Conservation (phyloP, 2,329 filamentous ascomycete species). For the Calonectria pseudoreteaudii region DNA sequence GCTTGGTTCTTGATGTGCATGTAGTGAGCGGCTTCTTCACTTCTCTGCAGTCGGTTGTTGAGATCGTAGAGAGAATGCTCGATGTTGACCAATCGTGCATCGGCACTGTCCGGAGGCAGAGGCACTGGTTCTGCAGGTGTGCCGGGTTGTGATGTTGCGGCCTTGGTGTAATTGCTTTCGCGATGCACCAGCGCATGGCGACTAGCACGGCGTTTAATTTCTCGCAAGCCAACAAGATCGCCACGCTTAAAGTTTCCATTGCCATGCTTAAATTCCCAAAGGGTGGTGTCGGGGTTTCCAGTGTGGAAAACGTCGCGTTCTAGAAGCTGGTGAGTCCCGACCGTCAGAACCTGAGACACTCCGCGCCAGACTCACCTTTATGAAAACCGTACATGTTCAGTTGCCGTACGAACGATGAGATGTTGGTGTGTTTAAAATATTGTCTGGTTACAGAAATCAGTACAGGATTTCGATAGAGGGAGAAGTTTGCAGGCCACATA, state of each 20-base stretch:
- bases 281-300: slow-evolving; percentile 88
- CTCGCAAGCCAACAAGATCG: slow-evolving; percentile 88
- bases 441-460: slow-evolving; percentile 68
- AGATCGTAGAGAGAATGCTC: slow-evolving; percentile 89
- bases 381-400: slow-evolving; percentile 99
- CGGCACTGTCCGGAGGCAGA: slow-evolving; percentile 77
- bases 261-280: slow-evolving; percentile 99
- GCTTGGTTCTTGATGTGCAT: slow-evolving; percentile 85
- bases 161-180: slow-evolving; percentile 86
- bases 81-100: slow-evolving; percentile 78
- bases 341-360: slow-evolving; percentile 20
- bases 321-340: slow-evolving; percentile 50
- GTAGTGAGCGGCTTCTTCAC: slow-evolving; percentile 84
- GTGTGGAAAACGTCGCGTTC: slow-evolving; percentile 99
- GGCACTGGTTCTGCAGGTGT: slow-evolving; percentile 86
- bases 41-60: slow-evolving; percentile 78
- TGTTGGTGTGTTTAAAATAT: slow-evolving; percentile 99
- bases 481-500: slow-evolving; percentile 64
- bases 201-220: slow-evolving; percentile 95
- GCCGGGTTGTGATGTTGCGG: slow-evolving; percentile 80
- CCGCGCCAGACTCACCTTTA: slow-evolving; percentile 74
- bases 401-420: slow-evolving; percentile 97
- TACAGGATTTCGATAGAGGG: background rate
- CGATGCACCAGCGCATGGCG: slow-evolving; percentile 93
- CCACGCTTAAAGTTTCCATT: slow-evolving; percentile 97